Conservation (phyloP, 1,284 basidiomycete genomes). For the Mycena sp. region DNA sequence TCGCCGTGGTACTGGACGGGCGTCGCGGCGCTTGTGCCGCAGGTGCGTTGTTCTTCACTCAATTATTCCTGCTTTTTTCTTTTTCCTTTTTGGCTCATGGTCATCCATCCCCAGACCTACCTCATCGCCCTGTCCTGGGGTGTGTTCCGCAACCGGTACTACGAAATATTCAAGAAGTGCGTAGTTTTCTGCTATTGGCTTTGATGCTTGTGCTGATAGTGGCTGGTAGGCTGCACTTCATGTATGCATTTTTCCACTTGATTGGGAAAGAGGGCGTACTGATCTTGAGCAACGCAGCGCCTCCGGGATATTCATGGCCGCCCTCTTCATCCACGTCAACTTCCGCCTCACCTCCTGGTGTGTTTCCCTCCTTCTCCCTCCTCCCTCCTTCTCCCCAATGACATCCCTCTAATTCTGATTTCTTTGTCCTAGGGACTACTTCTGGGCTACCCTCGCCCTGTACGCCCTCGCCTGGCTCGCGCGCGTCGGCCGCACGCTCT, state of each 20-base stretch:
- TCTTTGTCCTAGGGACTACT: constrained; percentile 46
- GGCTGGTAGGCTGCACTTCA: constrained; percentile 40
- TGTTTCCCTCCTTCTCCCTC: background rate
- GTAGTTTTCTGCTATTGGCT: constrained; percentile 2
- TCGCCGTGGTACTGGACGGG: constrained; percentile 50
- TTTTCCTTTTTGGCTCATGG: background rate
- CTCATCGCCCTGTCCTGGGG: constrained; percentile 49
- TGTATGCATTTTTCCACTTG: constrained; percentile 11
- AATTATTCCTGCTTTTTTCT: background rate
- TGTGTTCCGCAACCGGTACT: constrained; percentile 48
- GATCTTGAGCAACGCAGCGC: constrained; percentile 34
- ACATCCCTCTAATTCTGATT: background rate
- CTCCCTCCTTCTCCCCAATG: too few relatives aligned
- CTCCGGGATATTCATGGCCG: constrained; percentile 46
- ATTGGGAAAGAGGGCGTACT: background rate
- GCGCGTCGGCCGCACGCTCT: constrained; percentile 48
- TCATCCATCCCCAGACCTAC: constrained; percentile 38
- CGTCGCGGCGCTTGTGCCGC: constrained; percentile 51
- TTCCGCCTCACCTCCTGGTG: constrained; percentile 46
- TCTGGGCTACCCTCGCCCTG: constrained; percentile 50
- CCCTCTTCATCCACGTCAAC: constrained; percentile 53
- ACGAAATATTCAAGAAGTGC: constrained; percentile 54
- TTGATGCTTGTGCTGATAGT: background rate
- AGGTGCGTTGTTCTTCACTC: constrained; percentile 35
- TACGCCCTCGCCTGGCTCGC: constrained; percentile 47